Conservation (phyloP, 345 rosid genomes). For the Populus tremula region DNA sequence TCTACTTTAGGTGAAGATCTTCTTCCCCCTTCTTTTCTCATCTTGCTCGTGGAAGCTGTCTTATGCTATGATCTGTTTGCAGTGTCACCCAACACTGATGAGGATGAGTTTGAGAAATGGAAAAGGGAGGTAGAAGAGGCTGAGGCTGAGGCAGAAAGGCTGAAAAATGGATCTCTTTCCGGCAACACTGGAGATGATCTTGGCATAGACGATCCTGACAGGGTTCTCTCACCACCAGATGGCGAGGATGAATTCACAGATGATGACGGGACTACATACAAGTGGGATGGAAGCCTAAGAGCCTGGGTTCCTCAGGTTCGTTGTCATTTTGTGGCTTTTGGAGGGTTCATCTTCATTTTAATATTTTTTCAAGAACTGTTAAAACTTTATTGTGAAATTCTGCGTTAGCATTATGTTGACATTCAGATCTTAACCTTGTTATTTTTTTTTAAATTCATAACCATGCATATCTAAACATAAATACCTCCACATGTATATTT, state of each 20-base stretch:
- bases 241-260: slow-evolving; percentile 92
- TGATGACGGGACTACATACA: slow-evolving; percentile 89
- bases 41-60: neutral
- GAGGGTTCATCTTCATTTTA: neutral
- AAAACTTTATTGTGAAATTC: neutral
- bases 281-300: slow-evolving; percentile 70
- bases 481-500: neutral
- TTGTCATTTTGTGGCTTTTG: slow-evolving; percentile 3
- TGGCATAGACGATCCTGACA: slow-evolving; percentile 36
- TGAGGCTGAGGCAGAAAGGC: slow-evolving; percentile 53
- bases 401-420: neutral
- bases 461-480: neutral
- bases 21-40: neutral
- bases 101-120: slow-evolving; percentile 88
- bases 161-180: slow-evolving; percentile 50
- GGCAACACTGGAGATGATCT: slow-evolving; percentile 21
- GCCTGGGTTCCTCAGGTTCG: slow-evolving; percentile 97
- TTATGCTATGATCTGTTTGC: slow-evolving; percentile 32
- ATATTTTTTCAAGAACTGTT: neutral
- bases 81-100: slow-evolving; percentile 46
- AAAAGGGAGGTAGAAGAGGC: slow-evolving; percentile 75
- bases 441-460: neutral
- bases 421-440: neutral
- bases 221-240: slow-evolving; percentile 66
- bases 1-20: slow-evolving; percentile 13